Conservation (phyloP, 495 filamentous ascomycete species). For the Penicilliopsis zonata region DNA sequence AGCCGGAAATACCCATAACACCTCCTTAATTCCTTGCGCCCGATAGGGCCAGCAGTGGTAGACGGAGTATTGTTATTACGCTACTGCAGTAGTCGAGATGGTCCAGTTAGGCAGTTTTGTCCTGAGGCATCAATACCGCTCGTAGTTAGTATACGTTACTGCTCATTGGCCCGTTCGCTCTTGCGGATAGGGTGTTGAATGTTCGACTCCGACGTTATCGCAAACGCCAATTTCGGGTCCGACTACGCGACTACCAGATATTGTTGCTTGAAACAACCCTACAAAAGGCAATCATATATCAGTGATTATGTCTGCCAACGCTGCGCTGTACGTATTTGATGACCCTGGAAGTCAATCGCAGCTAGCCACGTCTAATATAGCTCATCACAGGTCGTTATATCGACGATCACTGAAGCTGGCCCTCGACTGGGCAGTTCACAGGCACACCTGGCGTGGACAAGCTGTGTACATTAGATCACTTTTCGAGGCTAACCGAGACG, state of each 20-base stretch:
- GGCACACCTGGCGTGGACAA: slow-evolving; percentile 85
- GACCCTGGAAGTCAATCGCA: too few relatives aligned
- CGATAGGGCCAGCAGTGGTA: slow-evolving; percentile 1
- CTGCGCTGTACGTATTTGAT: slow-evolving; percentile 30
- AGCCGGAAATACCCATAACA: slow-evolving; percentile 17
- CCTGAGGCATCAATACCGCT: slow-evolving; percentile 1
- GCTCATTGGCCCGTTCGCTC: too few relatives aligned
- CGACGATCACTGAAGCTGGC: slow-evolving; percentile 84
- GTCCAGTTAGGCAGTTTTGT: slow-evolving; percentile 14
- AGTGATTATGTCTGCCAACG: slow-evolving; percentile 30
- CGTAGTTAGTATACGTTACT: not conserved
- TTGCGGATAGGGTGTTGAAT: too few relatives aligned
- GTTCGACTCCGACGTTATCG: too few relatives aligned
- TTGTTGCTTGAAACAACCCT: too few relatives aligned
- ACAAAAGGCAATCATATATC: too few relatives aligned
- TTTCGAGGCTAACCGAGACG: slow-evolving; percentile 85
- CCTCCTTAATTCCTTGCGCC: slow-evolving; percentile 5
- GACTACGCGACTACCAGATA: too few relatives aligned
- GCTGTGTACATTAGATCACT: slow-evolving; percentile 90
- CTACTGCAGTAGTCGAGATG: slow-evolving; percentile 8
- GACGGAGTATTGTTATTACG: slow-evolving; percentile 32
- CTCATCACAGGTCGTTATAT: slow-evolving; percentile 65
- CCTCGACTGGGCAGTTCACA: slow-evolving; percentile 88
- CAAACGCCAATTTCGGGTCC: too few relatives aligned
- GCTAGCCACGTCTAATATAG: slow-evolving; percentile 1